Evolutionary conservation across 768 basidiomycete genomes (phyloP).

Genomic region (Pleurotus pulmonarius): DNA sequence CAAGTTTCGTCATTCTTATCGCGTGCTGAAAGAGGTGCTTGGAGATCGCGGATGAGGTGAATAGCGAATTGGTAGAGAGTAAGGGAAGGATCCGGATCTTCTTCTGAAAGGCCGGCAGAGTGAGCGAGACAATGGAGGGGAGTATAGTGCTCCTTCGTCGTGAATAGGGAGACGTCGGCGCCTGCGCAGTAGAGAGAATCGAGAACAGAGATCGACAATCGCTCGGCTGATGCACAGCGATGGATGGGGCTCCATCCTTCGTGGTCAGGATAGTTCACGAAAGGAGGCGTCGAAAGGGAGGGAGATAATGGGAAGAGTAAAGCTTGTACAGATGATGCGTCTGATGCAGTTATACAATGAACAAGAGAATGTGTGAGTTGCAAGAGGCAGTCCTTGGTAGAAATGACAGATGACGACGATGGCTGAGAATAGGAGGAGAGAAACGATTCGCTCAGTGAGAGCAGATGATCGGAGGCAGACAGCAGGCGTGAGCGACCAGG

Average conservation of each 20-base stretch:
- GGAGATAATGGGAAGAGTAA: conserved; percentile 50
- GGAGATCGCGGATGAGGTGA: conserved; percentile 68
- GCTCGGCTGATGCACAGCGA: conserved; percentile 53
- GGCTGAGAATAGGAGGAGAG: conserved; percentile 33
- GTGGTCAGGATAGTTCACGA: conserved; percentile 66
- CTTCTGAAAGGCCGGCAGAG: conserved; percentile 27
- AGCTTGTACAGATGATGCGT: conserved; percentile 48
- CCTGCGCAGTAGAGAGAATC: conserved; percentile 75
- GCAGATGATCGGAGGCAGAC: conserved; percentile 31
- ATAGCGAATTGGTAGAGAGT: conserved; percentile 54
- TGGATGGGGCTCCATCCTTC: conserved; percentile 75
- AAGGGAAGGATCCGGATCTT: conserved; percentile 25
- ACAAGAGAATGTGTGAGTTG: conserved; percentile 49
- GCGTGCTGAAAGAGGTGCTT: conserved; percentile 61
- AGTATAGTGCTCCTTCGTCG: conserved; percentile 57
- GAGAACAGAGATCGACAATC: conserved; percentile 58
- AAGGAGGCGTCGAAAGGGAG: conserved; percentile 38
- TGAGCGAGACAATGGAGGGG: conserved; percentile 65
- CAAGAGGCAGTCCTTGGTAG: conserved; percentile 37
- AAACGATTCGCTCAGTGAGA: conserved; percentile 33
- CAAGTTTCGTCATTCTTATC: conserved; percentile 73
- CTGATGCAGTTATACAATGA: conserved; percentile 45
- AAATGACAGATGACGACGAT: conserved; percentile 32
- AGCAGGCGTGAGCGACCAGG: conserved; percentile 15
- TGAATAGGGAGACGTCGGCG: conserved; percentile 71